Base-by-base conservation (phyloP, 371 early-diverging fungal genomes). In the Actinomucor elegans region DNA sequence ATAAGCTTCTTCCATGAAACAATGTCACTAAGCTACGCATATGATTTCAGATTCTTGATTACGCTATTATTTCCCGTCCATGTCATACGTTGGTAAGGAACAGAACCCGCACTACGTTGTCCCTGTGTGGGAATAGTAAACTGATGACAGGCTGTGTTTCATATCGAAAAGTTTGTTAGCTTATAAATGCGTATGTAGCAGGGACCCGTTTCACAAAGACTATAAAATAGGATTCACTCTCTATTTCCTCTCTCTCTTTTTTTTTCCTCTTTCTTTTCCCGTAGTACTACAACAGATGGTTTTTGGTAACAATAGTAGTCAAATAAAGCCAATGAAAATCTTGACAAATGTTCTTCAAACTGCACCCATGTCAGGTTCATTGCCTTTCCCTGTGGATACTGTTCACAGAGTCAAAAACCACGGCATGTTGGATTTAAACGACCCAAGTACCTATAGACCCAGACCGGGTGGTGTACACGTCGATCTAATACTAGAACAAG, bases 401-500 rank as follows among this genome's bases (percentile, higher is more conserved):
- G 37, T 15, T 8, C 37, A 34, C 1, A 24, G 3, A 34, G 14
- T 24, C 20, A 21, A 40, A 17, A 45, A 27, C 6, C n/a, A 28
- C 10, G 14, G 18, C 10, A 35, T 31, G 29, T 27, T 44, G 4
- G 57, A 54, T 32, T 28, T 48, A 8, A 37, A 54, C 6, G 54
- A 59, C 21, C 60, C 60, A 5, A 15, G 5, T 10, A 18, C 37
- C 5, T 59, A 35, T 37, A 14, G n/a, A 12, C 60, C 60, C 3
- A 53, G 35, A 4, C 11, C 49, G 15, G 24, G 38, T 29, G 60
- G 60, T 2, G 37, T 53, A 10, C 46, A 53, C 14, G 29, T 64
- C 17, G 38, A 49, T 2, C 9, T 54, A 5, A 46, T 54, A 15
- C 21, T 59, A 0, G 47, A 62, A n/a, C 57, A 66, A 41, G 59